Conservation (phyloP, 805 yeast species). For the Metschnikowia amazonensis region DNA sequence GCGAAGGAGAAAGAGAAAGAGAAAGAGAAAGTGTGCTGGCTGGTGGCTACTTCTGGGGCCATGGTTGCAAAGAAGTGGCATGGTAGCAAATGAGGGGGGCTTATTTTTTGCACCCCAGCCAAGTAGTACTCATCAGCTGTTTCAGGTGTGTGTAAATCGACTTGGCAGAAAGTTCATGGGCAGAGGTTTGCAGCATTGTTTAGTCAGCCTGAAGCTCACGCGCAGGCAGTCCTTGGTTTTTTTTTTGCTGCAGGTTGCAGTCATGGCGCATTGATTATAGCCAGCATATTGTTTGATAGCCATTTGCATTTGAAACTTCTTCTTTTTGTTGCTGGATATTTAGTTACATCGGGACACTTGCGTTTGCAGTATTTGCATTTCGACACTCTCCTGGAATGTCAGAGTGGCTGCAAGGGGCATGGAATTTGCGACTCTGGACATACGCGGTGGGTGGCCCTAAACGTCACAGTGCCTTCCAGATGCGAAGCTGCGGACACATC, state of each 20-base stretch:
- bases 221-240: not conserved
- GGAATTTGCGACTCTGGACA: not conserved
- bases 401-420: not conserved
- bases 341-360: not conserved
- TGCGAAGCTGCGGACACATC: not conserved
- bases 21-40: too few relatives aligned
- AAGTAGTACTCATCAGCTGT: not conserved
- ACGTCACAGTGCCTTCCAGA: not conserved
- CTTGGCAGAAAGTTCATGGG: not conserved
- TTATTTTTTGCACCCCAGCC: not conserved
- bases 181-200: slow-evolving; percentile 1
- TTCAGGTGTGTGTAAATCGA: not conserved
- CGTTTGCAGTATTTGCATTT: not conserved
- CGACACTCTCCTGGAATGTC: not conserved
- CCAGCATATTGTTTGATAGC: not conserved
- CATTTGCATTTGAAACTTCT: not conserved
- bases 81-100: too few relatives aligned
- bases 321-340: not conserved
- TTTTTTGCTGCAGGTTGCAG: not conserved
- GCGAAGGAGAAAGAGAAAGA: too few relatives aligned
- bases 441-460: not conserved
- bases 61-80: too few relatives aligned
- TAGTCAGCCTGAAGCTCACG: not conserved
- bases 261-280: not conserved
- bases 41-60: too few relatives aligned